Conservation (phyloP, 495 filamentous ascomycete genomes). For the Schizothecium vesticola region DNA sequence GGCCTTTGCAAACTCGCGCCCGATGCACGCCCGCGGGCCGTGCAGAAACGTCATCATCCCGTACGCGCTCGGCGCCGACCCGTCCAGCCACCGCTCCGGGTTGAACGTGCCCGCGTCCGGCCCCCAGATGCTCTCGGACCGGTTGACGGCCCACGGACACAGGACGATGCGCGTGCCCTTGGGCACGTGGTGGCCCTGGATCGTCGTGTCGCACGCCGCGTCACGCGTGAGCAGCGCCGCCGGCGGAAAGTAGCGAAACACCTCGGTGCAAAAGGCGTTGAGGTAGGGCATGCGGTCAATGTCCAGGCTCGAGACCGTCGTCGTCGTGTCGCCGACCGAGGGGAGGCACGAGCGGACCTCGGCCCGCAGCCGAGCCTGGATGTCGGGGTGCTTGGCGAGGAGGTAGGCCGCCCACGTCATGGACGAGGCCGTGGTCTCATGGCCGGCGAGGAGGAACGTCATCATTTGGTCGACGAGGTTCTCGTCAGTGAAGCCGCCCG, state of each 20-base stretch:
- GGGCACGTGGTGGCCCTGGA: slow-evolving; percentile 52
- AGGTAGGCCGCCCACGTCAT: slow-evolving; percentile 55
- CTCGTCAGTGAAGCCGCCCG: slow-evolving; percentile 70
- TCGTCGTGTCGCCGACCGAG: slow-evolving; percentile 33
- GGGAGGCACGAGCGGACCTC: slow-evolving; percentile 61
- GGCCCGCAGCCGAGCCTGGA: slow-evolving; percentile 46
- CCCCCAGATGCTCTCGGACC: slow-evolving; percentile 51
- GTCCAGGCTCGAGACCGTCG: slow-evolving; percentile 44
- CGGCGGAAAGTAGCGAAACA: slow-evolving; percentile 43
- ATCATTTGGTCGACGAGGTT: slow-evolving; percentile 86
- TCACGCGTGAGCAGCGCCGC: slow-evolving; percentile 57
- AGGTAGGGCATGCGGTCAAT: slow-evolving; percentile 54
- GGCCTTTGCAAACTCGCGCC: slow-evolving; percentile 67
- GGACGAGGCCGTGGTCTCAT: slow-evolving; percentile 62
- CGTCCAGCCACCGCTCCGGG: slow-evolving; percentile 57
- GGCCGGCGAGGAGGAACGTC: slow-evolving; percentile 91
- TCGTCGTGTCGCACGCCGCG: slow-evolving; percentile 57
- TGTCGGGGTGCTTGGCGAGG: slow-evolving; percentile 41
- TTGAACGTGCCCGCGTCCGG: slow-evolving; percentile 50
- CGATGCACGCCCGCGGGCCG: slow-evolving; percentile 58
- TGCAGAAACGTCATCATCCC: slow-evolving; percentile 58
- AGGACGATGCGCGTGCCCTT: slow-evolving; percentile 53
- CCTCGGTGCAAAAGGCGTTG: slow-evolving; percentile 46
- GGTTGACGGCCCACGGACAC: slow-evolving; percentile 57
- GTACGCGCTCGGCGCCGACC: slow-evolving; percentile 33